phyloP scores from a whole-genome alignment of 2,329 filamentous ascomycete genomes.

The Sordariomycetes sp. region DNA sequence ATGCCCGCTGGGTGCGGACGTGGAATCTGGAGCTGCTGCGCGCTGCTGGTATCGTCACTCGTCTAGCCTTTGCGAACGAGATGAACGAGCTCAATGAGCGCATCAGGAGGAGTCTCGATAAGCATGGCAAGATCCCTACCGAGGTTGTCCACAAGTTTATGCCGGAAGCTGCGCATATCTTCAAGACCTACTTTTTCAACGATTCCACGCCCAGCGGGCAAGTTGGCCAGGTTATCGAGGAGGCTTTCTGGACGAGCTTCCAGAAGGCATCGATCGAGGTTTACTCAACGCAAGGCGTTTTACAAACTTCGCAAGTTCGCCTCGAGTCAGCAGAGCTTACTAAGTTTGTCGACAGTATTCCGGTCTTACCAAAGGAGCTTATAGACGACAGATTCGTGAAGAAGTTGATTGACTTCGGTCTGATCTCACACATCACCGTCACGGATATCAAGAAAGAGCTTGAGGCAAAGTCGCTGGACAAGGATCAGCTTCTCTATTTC shows the following conservation, averaged over 20 bases:
- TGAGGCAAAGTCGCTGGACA: slow-evolving; percentile 70
- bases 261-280: slow-evolving; percentile 76
- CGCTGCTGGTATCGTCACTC: slow-evolving; percentile 80
- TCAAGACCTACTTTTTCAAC: slow-evolving; percentile 79
- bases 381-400: slow-evolving; percentile 66
- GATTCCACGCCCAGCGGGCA: slow-evolving; percentile 83
- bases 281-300: slow-evolving; percentile 77
- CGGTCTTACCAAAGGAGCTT: slow-evolving; percentile 71
- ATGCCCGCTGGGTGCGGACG: slow-evolving; percentile 85
- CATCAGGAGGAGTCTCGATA: slow-evolving; percentile 37
- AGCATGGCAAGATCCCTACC: slow-evolving; percentile 44
- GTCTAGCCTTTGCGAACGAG: slow-evolving; percentile 80
- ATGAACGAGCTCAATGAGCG: slow-evolving; percentile 67
- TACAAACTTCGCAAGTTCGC: slow-evolving; percentile 76
- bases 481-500: slow-evolving; percentile 72
- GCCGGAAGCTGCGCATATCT: slow-evolving; percentile 71
- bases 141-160: slow-evolving; percentile 59
- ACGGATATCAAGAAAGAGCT: slow-evolving; percentile 79
- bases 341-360: slow-evolving; percentile 80
- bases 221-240: slow-evolving; percentile 81
- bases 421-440: slow-evolving; percentile 81
- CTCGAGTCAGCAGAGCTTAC: slow-evolving; percentile 57
- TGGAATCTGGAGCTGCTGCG: slow-evolving; percentile 95
- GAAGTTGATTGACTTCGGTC: slow-evolving; percentile 72
- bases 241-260: slow-evolving; percentile 92